Percentiles rank a stretch among this genome's conserved stretches.
Evolutionary conservation across 306 rosid genomes (phyloP).

Genomic region (Glycine soja): DNA sequence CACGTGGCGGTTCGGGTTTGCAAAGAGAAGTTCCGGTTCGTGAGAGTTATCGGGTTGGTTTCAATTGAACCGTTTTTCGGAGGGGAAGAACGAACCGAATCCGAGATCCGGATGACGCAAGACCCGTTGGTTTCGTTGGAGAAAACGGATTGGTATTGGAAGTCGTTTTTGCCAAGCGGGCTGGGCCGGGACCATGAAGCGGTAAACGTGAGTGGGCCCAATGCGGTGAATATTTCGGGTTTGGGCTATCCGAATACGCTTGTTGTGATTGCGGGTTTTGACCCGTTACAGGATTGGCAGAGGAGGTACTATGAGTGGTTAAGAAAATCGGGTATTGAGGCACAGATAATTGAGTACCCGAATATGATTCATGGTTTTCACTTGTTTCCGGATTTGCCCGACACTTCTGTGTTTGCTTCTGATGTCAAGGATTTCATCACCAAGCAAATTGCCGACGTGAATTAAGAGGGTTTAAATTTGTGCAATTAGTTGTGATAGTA

Average conservation of each 20-base stretch:
- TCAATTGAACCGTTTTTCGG: conserved; percentile 85
- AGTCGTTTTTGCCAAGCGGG: conserved; percentile 55
- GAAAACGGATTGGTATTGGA: conserved; percentile 71
- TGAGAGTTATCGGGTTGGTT: conserved; percentile 54
- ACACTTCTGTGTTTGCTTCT: conserved; percentile 41
- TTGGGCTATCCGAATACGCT: conserved; percentile 67
- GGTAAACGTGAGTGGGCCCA: conserved; percentile 67
- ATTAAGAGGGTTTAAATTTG: too few species aligned
- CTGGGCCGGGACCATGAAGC: conserved; percentile 56
- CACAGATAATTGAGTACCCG: conserved; percentile 63
- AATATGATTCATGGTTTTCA: conserved; percentile 67
- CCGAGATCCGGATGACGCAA: conserved; percentile 58
- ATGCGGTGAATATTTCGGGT: conserved; percentile 56
- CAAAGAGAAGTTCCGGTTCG: background rate
- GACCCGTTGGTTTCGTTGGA: conserved; percentile 48
- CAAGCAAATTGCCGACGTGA: background rate
- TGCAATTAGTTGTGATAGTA: too few species aligned
- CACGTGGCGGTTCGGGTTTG: conserved; percentile 59
- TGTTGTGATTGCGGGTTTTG: conserved; percentile 69
- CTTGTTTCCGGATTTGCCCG: conserved; percentile 54
- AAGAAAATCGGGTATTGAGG: conserved; percentile 60
- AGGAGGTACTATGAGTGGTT: conserved; percentile 68
- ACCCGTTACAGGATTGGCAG: conserved; percentile 77
- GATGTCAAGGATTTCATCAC: conserved; percentile 58
- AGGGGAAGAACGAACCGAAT: conserved; percentile 68